Evolutionary conservation across 768 basidiomycete genomes (phyloP).

Genomic region (Suillus tomentosus): DNA sequence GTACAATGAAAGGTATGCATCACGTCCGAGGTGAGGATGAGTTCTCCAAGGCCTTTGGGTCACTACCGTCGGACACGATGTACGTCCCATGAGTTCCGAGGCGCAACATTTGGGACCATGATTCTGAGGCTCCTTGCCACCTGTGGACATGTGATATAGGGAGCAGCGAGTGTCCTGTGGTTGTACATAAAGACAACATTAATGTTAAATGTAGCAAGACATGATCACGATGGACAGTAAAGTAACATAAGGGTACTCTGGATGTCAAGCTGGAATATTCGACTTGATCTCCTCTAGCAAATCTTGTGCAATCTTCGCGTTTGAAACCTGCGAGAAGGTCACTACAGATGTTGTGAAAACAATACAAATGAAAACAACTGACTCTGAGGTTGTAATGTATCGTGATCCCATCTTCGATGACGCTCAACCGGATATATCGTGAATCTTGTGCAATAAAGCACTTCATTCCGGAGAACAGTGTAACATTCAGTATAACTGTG

Average conservation of each 20-base stretch:
- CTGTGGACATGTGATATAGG: constrained; percentile 1
- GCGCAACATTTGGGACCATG: background rate
- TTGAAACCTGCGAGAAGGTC: constrained; percentile 50
- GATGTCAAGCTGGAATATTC: constrained; percentile 39
- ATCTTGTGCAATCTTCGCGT: constrained; percentile 70
- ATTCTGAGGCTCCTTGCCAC: background rate
- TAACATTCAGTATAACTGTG: constrained; percentile 70
- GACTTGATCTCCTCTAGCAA: constrained; percentile 57
- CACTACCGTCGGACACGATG: background rate
- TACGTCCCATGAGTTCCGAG: background rate
- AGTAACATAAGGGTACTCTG: constrained; percentile 14
- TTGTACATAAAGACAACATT: constrained; percentile 24
- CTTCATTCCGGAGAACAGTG: constrained; percentile 78
- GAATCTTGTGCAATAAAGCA: constrained; percentile 75
- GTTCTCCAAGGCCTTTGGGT: background rate
- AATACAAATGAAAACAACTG: constrained; percentile 24
- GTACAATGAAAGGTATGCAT: background rate
- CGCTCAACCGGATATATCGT: constrained; percentile 76
- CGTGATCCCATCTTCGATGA: constrained; percentile 59
- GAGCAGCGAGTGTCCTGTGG: constrained; percentile 6
- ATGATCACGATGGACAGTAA: constrained; percentile 20
- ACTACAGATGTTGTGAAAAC: constrained; percentile 10
- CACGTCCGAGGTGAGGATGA: constrained; percentile 2
- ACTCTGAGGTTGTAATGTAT: constrained; percentile 80
- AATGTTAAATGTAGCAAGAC: constrained; percentile 34